Conservation (phyloP, 1,284 basidiomycete genomes). For the Irpex sp. region DNA sequence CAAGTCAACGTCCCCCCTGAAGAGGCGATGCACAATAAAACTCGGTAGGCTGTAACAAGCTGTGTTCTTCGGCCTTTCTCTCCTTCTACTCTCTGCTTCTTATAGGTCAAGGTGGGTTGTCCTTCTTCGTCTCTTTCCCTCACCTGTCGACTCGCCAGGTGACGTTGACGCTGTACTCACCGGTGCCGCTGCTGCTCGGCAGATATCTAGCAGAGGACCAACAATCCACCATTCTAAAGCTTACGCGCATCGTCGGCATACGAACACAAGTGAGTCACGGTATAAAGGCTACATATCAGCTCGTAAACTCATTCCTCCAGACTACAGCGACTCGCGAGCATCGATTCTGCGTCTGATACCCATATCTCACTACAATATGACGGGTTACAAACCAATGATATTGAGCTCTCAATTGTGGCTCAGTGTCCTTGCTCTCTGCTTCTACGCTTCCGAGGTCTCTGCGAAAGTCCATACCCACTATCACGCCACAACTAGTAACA, state of each 20-base stretch:
- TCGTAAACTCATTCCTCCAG: background rate
- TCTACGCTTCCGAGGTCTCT: background rate
- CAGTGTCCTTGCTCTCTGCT: background rate
- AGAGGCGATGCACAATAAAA: background rate
- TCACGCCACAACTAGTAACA: background rate
- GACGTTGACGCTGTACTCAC: no score
- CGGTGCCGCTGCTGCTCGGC: no score
- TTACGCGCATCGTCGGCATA: no score
- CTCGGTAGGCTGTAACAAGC: background rate
- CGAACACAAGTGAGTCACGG: no score
- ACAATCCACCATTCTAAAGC: no score
- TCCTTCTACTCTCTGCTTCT: background rate
- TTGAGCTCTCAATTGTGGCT: background rate
- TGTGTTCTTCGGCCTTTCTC: background rate
- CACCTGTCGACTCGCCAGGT: no score
- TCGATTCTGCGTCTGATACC: background rate
- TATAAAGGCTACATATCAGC: no score
- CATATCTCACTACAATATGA: background rate
- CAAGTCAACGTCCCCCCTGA: background rate
- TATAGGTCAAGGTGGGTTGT: background rate
- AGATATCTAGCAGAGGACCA: no score
- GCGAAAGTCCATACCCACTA: background rate
- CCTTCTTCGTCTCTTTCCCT: background rate
- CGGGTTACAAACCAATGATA: background rate
- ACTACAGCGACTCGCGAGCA: background rate